phyloP scores from a whole-genome alignment of 768 basidiomycete genomes.

The Tulasnella sp. region DNA sequence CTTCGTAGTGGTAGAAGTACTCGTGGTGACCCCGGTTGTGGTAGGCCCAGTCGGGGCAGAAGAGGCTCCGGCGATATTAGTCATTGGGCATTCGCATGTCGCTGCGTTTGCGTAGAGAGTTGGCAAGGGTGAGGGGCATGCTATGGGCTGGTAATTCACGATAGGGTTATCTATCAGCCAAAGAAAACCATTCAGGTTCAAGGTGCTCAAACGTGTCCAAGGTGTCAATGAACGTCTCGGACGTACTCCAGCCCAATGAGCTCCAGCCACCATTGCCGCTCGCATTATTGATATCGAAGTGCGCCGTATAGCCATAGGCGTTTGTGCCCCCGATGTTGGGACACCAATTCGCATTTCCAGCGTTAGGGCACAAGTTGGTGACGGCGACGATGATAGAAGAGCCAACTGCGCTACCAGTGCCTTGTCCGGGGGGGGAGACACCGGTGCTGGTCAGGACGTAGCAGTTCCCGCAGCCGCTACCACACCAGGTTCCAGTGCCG shows the following conservation, averaged over 20 bases:
- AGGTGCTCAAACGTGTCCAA: too few relatives aligned
- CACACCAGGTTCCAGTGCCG: slow-evolving; percentile 4
- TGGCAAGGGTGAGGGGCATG: background rate
- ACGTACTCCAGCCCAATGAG: background rate
- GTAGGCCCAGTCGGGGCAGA: background rate
- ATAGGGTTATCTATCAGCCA: background rate
- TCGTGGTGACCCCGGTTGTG: background rate
- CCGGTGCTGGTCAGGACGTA: slow-evolving; percentile 1
- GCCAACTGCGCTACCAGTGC: background rate
- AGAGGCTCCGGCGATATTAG: too few relatives aligned
- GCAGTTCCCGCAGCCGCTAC: background rate
- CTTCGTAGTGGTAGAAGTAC: background rate
- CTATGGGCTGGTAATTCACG: background rate
- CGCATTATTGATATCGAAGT: background rate
- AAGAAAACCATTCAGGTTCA: background rate
- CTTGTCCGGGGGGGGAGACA: background rate
- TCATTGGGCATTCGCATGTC: too few relatives aligned
- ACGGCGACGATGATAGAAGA: background rate
- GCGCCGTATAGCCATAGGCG: background rate
- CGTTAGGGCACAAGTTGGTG: slow-evolving; percentile 1
- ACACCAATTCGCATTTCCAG: background rate
- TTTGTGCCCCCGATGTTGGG: background rate
- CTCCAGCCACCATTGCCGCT: slow-evolving; percentile 1
- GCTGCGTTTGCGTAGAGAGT: too few relatives aligned
- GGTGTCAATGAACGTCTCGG: too few relatives aligned